A percentile compares a stretch with the other conserved stretches of the same genome.
Conservation (phyloP, 192 early-diverging fungal species). For the Thoreauomyces humboldtii region DNA sequence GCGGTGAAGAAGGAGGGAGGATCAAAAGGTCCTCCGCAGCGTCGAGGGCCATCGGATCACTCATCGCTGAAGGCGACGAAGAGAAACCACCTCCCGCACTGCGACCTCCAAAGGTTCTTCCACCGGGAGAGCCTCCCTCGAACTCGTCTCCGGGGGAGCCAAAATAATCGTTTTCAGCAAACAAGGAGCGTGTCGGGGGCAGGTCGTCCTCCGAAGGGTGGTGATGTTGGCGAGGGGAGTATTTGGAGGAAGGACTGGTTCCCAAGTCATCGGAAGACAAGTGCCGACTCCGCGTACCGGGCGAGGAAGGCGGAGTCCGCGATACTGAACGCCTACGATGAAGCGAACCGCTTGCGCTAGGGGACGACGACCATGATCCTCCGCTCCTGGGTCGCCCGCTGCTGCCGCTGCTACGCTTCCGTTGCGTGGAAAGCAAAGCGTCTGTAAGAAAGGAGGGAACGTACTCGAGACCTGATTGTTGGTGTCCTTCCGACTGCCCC, state of each 20-base stretch:
- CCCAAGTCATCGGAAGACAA: neutral
- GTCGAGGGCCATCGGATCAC: too few relatives aligned
- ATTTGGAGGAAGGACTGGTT: neutral
- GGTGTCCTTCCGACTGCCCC: slow-evolving; percentile 1
- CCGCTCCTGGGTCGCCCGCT: neutral
- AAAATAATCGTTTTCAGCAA: slow-evolving; percentile 5
- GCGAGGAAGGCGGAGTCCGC: neutral
- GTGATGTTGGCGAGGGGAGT: neutral
- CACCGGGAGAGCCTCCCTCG: neutral
- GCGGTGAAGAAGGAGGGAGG: neutral
- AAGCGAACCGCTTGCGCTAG: neutral
- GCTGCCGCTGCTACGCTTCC: neutral
- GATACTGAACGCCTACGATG: neutral
- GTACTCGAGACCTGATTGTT: slow-evolving; percentile 4
- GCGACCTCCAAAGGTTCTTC: neutral
- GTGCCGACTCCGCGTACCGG: neutral
- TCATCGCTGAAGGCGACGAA: too few relatives aligned
- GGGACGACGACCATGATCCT: neutral
- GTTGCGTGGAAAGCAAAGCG: neutral
- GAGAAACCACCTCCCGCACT: neutral
- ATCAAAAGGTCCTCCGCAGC: too few relatives aligned
- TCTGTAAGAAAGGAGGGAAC: slow-evolving; percentile 18
- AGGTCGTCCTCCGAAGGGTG: neutral
- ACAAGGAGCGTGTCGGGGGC: neutral
- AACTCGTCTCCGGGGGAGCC: neutral